Evolutionary conservation across 225 moss, liverwort and hornwort genomes (phyloP), one percentile per base, ranked within the genome.

Genomic region (Thuidium tamariscinum): DNA sequence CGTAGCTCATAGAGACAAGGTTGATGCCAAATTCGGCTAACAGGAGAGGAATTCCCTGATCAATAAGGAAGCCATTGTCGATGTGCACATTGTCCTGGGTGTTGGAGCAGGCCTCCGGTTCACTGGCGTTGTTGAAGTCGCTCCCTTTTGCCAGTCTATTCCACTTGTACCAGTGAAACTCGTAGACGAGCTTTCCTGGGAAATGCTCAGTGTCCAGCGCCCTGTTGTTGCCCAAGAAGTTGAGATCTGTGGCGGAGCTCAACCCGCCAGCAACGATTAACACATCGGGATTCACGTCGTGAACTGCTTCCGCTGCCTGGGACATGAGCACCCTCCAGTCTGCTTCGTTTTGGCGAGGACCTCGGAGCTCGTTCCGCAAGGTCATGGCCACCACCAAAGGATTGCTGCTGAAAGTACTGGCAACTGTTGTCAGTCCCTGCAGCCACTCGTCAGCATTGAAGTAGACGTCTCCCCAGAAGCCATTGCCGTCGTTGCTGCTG

Each of bases 141-240:
- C 63, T 84, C 21, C 82, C 84, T 67, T 42, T 81, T 37, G 84
- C 36, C 36, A 83, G 76, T 22, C 82, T 39, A 8, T 82, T 87
- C 89, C 84, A 85, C 55, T 71, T 83, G 85, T 95, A 95, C 95
- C 94, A 95, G 88, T 95, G 95, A 73, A 93, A 89, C 86, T 95
- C 94, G 61, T 94, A 94, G 48, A 94, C 89, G 19, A 94, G 86
- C 85, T 95, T 95, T n/a, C 74, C 25, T 1, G 87, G 91, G n/a
- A 94, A 84, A 34, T 41, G 37, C 32, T 70, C 63, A 4, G 87
- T 71, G 52, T 92, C 52, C 69, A 92, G 62, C 26, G 62, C 88
- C 21, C 77, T 67, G 42, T 72, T 61, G 68, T 68, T 63, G 63
- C 65, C 42, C 49, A 95, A 67, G 84, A 94, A 94, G 63, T 74